Evolutionary conservation across 1,284 basidiomycete species (phyloP), one percentile per base, ranked within the genome.

Genomic region (Acaromyces ingoldii): DNA sequence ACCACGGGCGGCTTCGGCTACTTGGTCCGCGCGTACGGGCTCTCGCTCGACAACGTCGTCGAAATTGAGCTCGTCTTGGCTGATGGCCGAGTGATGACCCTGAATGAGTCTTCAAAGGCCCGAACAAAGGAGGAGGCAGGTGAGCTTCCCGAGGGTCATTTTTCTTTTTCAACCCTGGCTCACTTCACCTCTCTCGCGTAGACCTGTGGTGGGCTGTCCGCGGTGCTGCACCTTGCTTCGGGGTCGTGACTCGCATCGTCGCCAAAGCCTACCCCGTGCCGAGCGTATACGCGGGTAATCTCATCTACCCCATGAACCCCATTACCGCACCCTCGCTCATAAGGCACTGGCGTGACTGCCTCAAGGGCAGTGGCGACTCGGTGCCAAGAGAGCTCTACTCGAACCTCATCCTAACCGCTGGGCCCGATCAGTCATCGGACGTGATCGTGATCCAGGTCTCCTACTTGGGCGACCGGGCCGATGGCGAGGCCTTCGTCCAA

Each of bases 1-100:
- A 77, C 91, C 55, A 82, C 88, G 2, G 89, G 87, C 11, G 91
- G 91, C 0, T 93, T 92, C 67, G 90, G 91, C 1, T 93, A 92
- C 77, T 77, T 91, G 37, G 85, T 86, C 40, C 81, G 91, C 45
- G 78, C 89, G 60, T 83, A 86, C 58, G 91, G 91, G 3, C 78
- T 93, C 2, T 70, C 67, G 34, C 48, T 70, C 13, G 67, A 70
- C 57, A 60, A 65, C 28, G 39, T 69, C 47, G 58, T 63, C 46
- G 67, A 70, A 43, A 65, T 71, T 1, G 63, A 71, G 47, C 49
- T 74, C 29, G 75, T 76, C 15, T 44, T 74, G 17, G 63, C 72
- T 4, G 68, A 74, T 37, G 72, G 70, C 4, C 30, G 57, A n/a
- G 57, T 70, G 46, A 43, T 69, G 24, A 57, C 59, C 28, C 54